These are phyloP conservation scores for Wilhelminamyces savonicus DNA, from an alignment of 805 yeast genomes.

Conservation along the genomic window DNA sequence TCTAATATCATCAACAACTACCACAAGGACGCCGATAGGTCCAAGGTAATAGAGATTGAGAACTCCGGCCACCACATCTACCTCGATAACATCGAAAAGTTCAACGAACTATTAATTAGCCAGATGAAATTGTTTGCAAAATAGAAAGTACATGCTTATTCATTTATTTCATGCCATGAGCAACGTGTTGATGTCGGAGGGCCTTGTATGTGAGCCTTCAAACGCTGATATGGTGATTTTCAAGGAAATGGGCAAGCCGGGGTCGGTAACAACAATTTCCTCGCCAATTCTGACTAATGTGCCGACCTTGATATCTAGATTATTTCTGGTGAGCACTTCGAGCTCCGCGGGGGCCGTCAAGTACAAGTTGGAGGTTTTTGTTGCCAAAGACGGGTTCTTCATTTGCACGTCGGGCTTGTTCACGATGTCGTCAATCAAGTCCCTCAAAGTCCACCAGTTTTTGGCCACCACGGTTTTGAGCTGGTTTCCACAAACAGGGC, in stretches of 20 bases:
- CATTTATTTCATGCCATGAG: not conserved
- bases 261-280: conserved; percentile 50
- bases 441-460: conserved; percentile 21
- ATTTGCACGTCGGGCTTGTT: conserved; percentile 24
- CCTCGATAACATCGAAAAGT: conserved; percentile 53
- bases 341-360: conserved; percentile 42
- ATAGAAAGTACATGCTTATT: not conserved
- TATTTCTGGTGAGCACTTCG: conserved; percentile 39
- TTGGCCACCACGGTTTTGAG: conserved; percentile 18
- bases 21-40: conserved; percentile 7
- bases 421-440: conserved; percentile 36
- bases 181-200: not conserved
- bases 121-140: conserved; percentile 40
- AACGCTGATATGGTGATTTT: conserved; percentile 16
- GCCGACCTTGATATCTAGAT: conserved; percentile 27
- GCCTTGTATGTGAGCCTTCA: conserved; percentile 1
- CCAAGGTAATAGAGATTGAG: conserved; percentile 36
- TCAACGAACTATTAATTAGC: conserved; percentile 43
- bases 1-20: conserved; percentile 23
- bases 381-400: conserved; percentile 41
- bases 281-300: conserved; percentile 37
- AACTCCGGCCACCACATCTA: conserved; percentile 77
- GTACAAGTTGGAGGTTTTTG: conserved; percentile 34
- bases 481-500: conserved; percentile 69
- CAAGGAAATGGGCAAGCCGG: conserved; percentile 41